A percentile compares a stretch with the other conserved stretches of the same genome.
Evolutionary conservation across 768 basidiomycete species (phyloP).

Genomic region (Coprinopsis marcescibilis): DNA sequence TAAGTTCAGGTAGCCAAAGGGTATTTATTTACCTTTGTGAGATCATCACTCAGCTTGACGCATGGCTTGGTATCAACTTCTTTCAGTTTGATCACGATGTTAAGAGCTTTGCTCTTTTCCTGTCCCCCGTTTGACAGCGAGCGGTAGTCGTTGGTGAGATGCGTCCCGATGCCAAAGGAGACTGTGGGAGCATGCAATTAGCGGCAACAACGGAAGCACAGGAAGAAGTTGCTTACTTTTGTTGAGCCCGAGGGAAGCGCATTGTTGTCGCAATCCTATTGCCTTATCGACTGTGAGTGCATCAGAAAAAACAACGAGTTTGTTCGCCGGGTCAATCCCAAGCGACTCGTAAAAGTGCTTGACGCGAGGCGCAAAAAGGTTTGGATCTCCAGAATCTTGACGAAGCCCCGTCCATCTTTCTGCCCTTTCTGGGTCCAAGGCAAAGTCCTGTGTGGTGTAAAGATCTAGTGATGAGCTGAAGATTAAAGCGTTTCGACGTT

Average conservation of each 20-base stretch:
- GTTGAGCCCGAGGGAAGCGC: constrained; percentile 65
- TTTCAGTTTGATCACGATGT: constrained; percentile 92
- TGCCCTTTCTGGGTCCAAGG: constrained; percentile 50
- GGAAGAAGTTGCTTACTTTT: constrained; percentile 34
- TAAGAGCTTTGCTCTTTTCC: constrained; percentile 74
- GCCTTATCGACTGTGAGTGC: constrained; percentile 67
- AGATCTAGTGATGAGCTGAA: neutral
- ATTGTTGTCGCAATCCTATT: constrained; percentile 62
- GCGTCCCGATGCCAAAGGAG: constrained; percentile 92
- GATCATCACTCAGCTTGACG: constrained; percentile 92
- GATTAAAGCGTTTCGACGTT: neutral
- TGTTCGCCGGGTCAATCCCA: constrained; percentile 59
- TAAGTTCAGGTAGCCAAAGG: too few species aligned
- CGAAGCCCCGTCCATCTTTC: constrained; percentile 75
- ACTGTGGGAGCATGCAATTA: constrained; percentile 37
- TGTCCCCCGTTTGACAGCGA: constrained; percentile 31
- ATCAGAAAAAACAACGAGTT: constrained; percentile 83
- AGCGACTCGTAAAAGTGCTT: constrained; percentile 66
- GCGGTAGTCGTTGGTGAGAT: constrained; percentile 84
- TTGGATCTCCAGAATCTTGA: constrained; percentile 92
- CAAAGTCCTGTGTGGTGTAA: constrained; percentile 45
- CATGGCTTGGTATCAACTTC: constrained; percentile 69
- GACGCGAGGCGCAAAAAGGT: constrained; percentile 69
- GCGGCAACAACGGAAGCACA: constrained; percentile 4
- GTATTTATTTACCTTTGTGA: constrained; percentile 81